Evolutionary conservation across 139 green algal species (phyloP), one percentile per base, ranked within the genome.

Genomic region (Zygnema cylindricum): DNA sequence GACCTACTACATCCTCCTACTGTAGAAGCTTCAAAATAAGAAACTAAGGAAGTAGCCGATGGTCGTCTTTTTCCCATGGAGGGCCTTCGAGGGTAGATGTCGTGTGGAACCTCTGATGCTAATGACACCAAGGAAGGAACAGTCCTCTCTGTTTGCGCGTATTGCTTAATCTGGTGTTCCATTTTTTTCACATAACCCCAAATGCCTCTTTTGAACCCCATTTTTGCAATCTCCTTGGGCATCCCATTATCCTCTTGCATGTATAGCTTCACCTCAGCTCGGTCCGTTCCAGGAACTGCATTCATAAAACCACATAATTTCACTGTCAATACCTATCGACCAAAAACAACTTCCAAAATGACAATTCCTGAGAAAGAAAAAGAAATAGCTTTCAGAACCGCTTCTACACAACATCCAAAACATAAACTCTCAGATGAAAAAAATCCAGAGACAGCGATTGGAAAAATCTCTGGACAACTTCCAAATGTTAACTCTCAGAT

Each of bases 231-330:
- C 39, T 85, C 63, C 32, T 73, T 38, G 32, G 78, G 82, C 57
- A 85, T 85, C 30, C 82, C 82, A 33, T 30, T 77, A 73, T 88
- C 82, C 82, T 88, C 82, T 73, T 85, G 63, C 57, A 88, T 73
- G 30, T 84, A 41, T 23, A 42, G 78, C 43, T 43, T 41, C 22
- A 54, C 41, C 42, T 42, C 57, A 7, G 33, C 82, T 35, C 43
- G 55, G 25, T 32, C 7, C 55, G 33, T 84, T 30, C 82, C 57
- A 1, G 25, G 57, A 38, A 86, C 81, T 81, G 38, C 7, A 21
- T 7, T 32, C 33, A 84, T 32, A 41, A 81, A 41, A 21, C 77
- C 16, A 84, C 33, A 84, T 7, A 86, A 86, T n/a, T 25, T 35
- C 2, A 21, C 23, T 33, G 69, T 35, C 33, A 78, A 22, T 35